Percentiles rank a stretch among this genome's conserved stretches.
phyloP scores from a whole-genome alignment of 257 asterid species.

The Rhazya stricta region DNA sequence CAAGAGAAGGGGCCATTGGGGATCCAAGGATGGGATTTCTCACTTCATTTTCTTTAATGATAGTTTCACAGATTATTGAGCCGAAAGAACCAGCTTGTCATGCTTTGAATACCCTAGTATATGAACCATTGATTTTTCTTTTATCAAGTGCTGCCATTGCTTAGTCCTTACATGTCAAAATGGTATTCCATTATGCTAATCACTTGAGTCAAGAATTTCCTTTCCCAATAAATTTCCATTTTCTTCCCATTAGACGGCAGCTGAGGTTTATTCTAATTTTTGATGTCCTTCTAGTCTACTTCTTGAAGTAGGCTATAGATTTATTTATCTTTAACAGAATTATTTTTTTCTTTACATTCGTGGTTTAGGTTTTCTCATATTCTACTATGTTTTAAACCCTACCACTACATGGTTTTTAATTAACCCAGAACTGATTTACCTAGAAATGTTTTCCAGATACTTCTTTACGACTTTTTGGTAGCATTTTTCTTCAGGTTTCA shows the following conservation, averaged over 20 bases:
- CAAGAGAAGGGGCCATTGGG: not conserved
- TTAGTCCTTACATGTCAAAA: not conserved
- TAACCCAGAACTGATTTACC: not conserved
- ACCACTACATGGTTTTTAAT: not conserved
- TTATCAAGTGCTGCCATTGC: not conserved
- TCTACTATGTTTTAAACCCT: not conserved
- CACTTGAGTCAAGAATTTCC: too few relatives aligned
- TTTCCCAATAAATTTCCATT: not conserved
- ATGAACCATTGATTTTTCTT: not conserved
- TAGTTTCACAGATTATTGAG: not conserved
- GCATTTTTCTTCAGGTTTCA: not conserved
- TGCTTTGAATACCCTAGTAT: not conserved
- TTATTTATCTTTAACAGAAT: not conserved
- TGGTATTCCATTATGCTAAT: not conserved
- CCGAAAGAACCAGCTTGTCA: not conserved
- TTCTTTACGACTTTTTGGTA: not conserved
- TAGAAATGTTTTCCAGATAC: not conserved
- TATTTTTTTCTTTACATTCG: not conserved
- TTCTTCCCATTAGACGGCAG: too few relatives aligned
- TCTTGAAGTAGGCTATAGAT: not conserved
- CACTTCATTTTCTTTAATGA: not conserved
- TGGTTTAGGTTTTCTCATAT: not conserved
- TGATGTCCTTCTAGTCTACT: too few relatives aligned
- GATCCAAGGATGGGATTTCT: not conserved
- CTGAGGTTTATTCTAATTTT: too few relatives aligned